Percentiles rank a stretch among this genome's conserved stretches.
These are phyloP conservation scores for Botrytis deweyae DNA, from an alignment of 2,329 filamentous ascomycete genomes.

Conservation along the genomic window DNA sequence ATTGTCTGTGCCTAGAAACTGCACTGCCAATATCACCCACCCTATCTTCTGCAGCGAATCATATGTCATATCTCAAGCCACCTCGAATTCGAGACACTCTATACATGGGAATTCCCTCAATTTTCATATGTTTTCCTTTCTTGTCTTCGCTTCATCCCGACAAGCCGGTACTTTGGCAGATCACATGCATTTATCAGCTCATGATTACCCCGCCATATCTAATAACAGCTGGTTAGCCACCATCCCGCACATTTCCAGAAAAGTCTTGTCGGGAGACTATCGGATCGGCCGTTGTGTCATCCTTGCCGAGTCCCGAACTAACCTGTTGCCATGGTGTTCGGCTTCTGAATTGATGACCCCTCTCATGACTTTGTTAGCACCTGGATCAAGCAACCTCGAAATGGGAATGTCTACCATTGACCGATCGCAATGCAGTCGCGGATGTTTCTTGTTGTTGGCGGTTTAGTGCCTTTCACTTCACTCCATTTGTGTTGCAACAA, in stretches of 20 bases:
- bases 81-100: neutral
- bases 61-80: neutral
- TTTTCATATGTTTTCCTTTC: neutral
- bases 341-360: neutral
- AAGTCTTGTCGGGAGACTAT: neutral
- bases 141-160: neutral
- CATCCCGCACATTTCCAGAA: constrained; percentile 1
- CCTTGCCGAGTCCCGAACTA: constrained; percentile 1
- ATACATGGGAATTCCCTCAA: constrained; percentile 1
- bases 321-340: neutral
- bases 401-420: neutral
- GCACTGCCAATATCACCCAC: neutral
- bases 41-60: neutral
- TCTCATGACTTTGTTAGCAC: neutral
- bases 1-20: neutral
- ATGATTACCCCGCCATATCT: constrained; percentile 10
- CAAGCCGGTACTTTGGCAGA: neutral
- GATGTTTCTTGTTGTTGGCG: neutral
- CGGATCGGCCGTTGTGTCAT: neutral
- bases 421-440: neutral
- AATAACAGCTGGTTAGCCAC: constrained; percentile 1
- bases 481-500: neutral
- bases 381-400: neutral
- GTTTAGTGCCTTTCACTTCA: neutral
- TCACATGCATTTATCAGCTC: constrained; percentile 14